phyloP scores from a whole-genome alignment of 2,329 filamentous ascomycete genomes.

The Fusarium albidum region DNA sequence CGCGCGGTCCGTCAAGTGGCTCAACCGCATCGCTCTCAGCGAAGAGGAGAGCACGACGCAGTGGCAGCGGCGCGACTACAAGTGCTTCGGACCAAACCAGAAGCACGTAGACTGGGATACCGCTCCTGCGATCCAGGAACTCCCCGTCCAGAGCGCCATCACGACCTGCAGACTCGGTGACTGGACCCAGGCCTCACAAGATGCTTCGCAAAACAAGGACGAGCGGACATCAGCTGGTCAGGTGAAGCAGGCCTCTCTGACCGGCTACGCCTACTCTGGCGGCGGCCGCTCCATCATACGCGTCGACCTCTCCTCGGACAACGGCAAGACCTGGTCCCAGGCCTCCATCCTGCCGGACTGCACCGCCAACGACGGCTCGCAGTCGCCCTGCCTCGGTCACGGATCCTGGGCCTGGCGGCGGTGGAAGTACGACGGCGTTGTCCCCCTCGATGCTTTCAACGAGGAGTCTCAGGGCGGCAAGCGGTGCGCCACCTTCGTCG shows the following conservation, averaged over 20 bases:
- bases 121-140: conserved; percentile 71
- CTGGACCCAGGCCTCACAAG: conserved; percentile 33
- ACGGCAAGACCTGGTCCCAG: conserved; percentile 70
- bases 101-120: conserved; percentile 67
- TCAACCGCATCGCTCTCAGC: conserved; percentile 69
- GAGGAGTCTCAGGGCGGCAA: conserved; percentile 12
- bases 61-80: conserved; percentile 74
- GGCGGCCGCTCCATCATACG: conserved; percentile 71
- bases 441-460: conserved; percentile 48
- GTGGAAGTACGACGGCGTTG: conserved; percentile 64
- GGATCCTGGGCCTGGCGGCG: conserved; percentile 71
- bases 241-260: conserved; percentile 48
- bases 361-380: conserved; percentile 35
- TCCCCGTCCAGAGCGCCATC: conserved; percentile 74
- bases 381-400: conserved; percentile 49
- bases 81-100: conserved; percentile 72
- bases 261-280: conserved; percentile 74
- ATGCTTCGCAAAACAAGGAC: background rate
- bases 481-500: conserved; percentile 61
- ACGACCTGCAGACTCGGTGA: conserved; percentile 58
- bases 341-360: conserved; percentile 65
- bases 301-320: conserved; percentile 73
- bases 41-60: conserved; percentile 72
- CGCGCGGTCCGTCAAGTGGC: conserved; percentile 74
- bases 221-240: conserved; percentile 14